These are phyloP conservation scores for Nematodospora valgi DNA, from an alignment of 805 yeast genomes.

Conservation along the genomic window DNA sequence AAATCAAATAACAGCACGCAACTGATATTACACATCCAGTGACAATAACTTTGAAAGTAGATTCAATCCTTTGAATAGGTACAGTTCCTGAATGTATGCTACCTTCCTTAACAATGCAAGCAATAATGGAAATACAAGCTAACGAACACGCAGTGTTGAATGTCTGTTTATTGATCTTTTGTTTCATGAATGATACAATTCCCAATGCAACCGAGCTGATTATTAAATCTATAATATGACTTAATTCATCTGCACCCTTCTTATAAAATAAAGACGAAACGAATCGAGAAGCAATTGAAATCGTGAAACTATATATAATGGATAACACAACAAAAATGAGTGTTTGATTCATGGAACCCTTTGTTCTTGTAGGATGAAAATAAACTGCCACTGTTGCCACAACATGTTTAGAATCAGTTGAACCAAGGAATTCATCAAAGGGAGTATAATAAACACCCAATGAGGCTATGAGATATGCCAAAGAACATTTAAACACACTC, in stretches of 20 bases:
- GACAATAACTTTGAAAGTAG: conserved; percentile 55
- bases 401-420: conserved; percentile 72
- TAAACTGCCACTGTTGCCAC: conserved; percentile 82
- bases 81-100: conserved; percentile 55
- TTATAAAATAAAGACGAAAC: conserved; percentile 46
- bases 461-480: conserved; percentile 75
- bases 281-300: conserved; percentile 51
- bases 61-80: conserved; percentile 51
- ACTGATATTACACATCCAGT: conserved; percentile 61
- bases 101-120: conserved; percentile 74
- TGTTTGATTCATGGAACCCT: conserved; percentile 79
- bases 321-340: conserved; percentile 56
- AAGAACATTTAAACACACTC: conserved; percentile 57
- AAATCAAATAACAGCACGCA: conserved; percentile 55
- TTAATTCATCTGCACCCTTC: conserved; percentile 44
- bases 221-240: conserved; percentile 52
- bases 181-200: conserved; percentile 64
- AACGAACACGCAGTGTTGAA: conserved; percentile 81
- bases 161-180: conserved; percentile 59
- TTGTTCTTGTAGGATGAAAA: conserved; percentile 77
- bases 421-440: conserved; percentile 52
- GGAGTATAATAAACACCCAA: conserved; percentile 61
- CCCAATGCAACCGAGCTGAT: conserved; percentile 59
- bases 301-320: conserved; percentile 48
- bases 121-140: conserved; percentile 66